Conservation (phyloP, 1,139 yeast genomes). For the Suhomyces ambrosiae region DNA sequence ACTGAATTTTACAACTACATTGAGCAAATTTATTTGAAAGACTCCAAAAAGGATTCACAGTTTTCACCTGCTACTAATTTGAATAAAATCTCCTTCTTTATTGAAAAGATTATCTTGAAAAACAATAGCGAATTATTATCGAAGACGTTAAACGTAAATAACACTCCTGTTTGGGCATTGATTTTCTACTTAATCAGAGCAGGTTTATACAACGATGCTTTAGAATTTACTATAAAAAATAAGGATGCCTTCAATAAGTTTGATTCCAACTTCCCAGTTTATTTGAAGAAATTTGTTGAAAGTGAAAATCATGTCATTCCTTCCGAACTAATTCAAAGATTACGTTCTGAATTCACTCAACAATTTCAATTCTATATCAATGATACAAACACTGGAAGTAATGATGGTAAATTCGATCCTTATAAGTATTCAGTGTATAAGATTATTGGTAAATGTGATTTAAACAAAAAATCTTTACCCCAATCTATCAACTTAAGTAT, state of each 20-base stretch:
- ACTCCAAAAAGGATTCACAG: conserved; percentile 54
- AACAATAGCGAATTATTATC: conserved; percentile 36
- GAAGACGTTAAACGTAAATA: conserved; percentile 59
- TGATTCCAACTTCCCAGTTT: conserved; percentile 82
- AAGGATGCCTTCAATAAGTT: conserved; percentile 69
- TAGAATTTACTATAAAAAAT: conserved; percentile 40
- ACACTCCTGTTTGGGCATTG: conserved; percentile 90
- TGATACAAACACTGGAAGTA: conserved; percentile 27
- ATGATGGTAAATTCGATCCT: conserved; percentile 66
- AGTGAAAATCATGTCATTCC: conserved; percentile 53
- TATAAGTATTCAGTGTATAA: conserved; percentile 89
- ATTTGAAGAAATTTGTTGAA: conserved; percentile 71
- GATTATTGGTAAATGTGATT: conserved; percentile 88
- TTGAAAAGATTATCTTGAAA: conserved; percentile 51
- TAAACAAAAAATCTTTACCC: conserved; percentile 75
- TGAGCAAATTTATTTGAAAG: conserved; percentile 69
- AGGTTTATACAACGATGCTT: conserved; percentile 79
- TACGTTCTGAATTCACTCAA: conserved; percentile 82
- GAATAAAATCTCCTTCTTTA: conserved; percentile 70
- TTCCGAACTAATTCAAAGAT: conserved; percentile 65
- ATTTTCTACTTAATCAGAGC: conserved; percentile 82
- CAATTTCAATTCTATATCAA: conserved; percentile 69
- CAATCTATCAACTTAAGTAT: conserved; percentile 69
- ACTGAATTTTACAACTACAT: conserved; percentile 74
- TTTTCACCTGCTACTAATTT: conserved; percentile 61